Evolutionary conservation across 1,284 basidiomycete species (phyloP), one percentile per base, ranked within the genome.

Genomic region (Pulchroboletus neoregius): DNA sequence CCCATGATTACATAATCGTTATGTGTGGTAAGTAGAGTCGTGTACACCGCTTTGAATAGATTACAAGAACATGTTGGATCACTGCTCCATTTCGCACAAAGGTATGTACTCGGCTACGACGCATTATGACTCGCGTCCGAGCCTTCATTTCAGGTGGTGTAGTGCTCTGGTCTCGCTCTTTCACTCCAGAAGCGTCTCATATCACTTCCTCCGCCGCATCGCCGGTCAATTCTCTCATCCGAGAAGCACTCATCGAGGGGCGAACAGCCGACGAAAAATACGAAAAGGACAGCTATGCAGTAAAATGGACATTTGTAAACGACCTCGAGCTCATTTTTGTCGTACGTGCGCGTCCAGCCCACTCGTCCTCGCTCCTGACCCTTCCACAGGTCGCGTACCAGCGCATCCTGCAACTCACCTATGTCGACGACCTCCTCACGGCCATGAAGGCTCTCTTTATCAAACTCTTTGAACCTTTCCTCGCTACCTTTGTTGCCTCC

Each of bases 281-380:
- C 61, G 91, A 94, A 70, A 92, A 86, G 63, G 92, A 94, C 59
- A 91, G 91, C 0, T 94, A 92, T 61, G 87, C 91, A 33, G 84
- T 96, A 45, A 84, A 86, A 66, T 97, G 94, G 93, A 85, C 89
- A 0, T 86, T 94, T 59, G 85, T 91, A 28, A 97, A 97, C 63
- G 90, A 93, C 48, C 75, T 96, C 32, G 93, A 94, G 54, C 79
- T 97, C 56, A 94, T 97, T 42, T 96, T 97, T 61, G 94, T 95
- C 58, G 92, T 93, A 57, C 56, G 87, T 74, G 3, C 30, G 9
- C 20, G 28, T 28, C 8, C 23, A 30, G 22, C n/a, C 20, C 39
- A 24, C 6, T 13, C 32, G n/a, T 6, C 20, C 15, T 50, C 5
- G 5, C 13, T 42, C 43, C 35, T 46, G 46, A 49, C 43, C 50